Evolutionary conservation across 306 rosid species (phyloP).

Genomic region (Rosa multiflora): DNA sequence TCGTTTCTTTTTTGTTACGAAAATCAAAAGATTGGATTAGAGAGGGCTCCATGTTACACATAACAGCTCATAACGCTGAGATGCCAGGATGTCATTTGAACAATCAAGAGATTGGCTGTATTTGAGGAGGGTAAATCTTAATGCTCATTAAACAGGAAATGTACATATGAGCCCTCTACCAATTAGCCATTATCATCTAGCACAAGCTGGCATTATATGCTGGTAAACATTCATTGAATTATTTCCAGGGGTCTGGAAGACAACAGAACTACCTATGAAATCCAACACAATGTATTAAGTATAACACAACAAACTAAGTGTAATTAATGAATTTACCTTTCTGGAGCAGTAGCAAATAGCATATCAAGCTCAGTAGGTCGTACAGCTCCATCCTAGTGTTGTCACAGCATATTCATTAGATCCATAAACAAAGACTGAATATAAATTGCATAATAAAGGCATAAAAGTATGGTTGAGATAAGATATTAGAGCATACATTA

Average conservation of each 20-base stretch:
- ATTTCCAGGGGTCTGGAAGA: background rate
- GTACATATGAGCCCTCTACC: background rate
- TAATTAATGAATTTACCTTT: slow-evolving; percentile 49
- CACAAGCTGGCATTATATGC: slow-evolving; percentile 10
- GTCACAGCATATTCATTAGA: slow-evolving; percentile 17
- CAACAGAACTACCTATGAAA: background rate
- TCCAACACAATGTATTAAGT: background rate
- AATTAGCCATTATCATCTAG: background rate
- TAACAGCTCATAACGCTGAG: background rate
- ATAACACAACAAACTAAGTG: background rate
- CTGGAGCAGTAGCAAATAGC: slow-evolving; percentile 87
- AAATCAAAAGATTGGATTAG: background rate
- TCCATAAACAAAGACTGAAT: slow-evolving; percentile 22
- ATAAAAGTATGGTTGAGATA: slow-evolving; percentile 6
- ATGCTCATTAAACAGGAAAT: background rate
- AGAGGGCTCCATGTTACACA: background rate
- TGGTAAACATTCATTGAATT: background rate
- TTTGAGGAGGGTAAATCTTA: background rate
- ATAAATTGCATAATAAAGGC: slow-evolving; percentile 20
- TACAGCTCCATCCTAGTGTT: slow-evolving; percentile 78
- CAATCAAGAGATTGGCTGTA: background rate
- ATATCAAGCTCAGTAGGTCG: slow-evolving; percentile 69
- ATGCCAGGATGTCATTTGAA: background rate
- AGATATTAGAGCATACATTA: slow-evolving; percentile 51
- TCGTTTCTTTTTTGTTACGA: background rate